Conservation (phyloP, 225 moss, liverwort and hornwort species). For the Sphagnum contortum region DNA sequence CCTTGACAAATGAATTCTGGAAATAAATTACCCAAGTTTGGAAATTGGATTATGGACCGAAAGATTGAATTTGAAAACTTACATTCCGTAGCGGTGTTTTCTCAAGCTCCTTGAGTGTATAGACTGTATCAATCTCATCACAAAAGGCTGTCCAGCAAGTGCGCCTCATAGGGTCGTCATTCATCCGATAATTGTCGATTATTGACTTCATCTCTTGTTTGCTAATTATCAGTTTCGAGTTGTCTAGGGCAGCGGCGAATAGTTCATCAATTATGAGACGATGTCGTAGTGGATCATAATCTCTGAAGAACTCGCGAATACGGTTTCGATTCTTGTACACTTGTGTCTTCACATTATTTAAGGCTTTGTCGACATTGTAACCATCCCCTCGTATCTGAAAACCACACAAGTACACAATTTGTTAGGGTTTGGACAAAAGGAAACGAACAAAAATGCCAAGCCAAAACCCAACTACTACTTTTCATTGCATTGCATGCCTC, state of each 20-base stretch:
- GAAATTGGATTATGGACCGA: no score
- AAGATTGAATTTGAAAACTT: neutral
- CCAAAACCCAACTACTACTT: no score
- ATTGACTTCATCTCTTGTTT: constrained; percentile 36
- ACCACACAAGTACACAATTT: no score
- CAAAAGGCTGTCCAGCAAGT: constrained; percentile 86
- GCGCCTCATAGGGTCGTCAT: constrained; percentile 39
- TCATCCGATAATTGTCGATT: constrained; percentile 75
- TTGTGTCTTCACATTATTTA: constrained; percentile 72
- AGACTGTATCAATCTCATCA: constrained; percentile 78
- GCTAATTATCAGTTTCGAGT: constrained; percentile 55
- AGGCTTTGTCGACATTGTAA: constrained; percentile 51
- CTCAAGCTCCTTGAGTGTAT: constrained; percentile 82
- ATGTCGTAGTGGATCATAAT: constrained; percentile 69
- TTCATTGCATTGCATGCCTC: neutral
- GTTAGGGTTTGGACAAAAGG: no score
- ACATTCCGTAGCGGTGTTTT: constrained; percentile 75
- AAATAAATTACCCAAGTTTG: no score
- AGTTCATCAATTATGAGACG: constrained; percentile 46
- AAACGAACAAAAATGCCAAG: no score
- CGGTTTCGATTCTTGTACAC: constrained; percentile 70
- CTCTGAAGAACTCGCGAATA: constrained; percentile 64
- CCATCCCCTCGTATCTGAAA: constrained; percentile 59
- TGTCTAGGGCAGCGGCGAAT: constrained; percentile 68
- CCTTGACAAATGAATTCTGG: no score